Evolutionary conservation across 352 stramenopile genomes (phyloP).

Genomic region (Pythium biforme): DNA sequence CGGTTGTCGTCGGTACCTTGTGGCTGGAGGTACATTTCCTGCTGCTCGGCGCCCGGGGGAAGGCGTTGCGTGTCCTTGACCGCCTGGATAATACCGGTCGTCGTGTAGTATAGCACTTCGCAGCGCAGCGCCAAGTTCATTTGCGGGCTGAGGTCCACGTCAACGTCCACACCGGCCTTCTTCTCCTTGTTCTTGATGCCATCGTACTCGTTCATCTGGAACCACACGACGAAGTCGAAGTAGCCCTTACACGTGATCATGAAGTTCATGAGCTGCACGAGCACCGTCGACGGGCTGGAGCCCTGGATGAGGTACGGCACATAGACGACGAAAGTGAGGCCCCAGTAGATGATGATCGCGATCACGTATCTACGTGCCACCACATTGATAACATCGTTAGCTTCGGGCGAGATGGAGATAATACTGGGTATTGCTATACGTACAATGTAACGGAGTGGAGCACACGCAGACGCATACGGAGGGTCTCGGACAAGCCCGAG

Average conservation of each 20-base stretch:
- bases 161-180: slow-evolving; percentile 76
- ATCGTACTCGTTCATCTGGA: slow-evolving; percentile 87
- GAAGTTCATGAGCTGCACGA: slow-evolving; percentile 86
- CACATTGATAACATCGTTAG: background rate
- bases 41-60: slow-evolving; percentile 61
- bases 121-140: slow-evolving; percentile 83
- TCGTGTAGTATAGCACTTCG: slow-evolving; percentile 88
- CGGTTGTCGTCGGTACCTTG: slow-evolving; percentile 78
- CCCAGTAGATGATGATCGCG: slow-evolving; percentile 91
- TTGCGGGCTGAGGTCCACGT: slow-evolving; percentile 84
- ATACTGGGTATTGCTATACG: slow-evolving; percentile 22
- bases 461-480: slow-evolving; percentile 83
- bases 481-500: slow-evolving; percentile 78
- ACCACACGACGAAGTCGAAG: slow-evolving; percentile 89
- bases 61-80: slow-evolving; percentile 72
- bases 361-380: slow-evolving; percentile 68
- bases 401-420: background rate
- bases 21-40: slow-evolving; percentile 78
- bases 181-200: slow-evolving; percentile 36
- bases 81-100: slow-evolving; percentile 85
- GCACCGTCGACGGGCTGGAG: slow-evolving; percentile 34
- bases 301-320: slow-evolving; percentile 80
- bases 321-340: slow-evolving; percentile 82
- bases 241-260: slow-evolving; percentile 91
- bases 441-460: slow-evolving; percentile 88